Percentiles rank a stretch among this genome's conserved stretches.
These are phyloP conservation scores for Leucosporidium yakuticum DNA, from an alignment of 768 basidiomycete species.

Conservation along the genomic window DNA sequence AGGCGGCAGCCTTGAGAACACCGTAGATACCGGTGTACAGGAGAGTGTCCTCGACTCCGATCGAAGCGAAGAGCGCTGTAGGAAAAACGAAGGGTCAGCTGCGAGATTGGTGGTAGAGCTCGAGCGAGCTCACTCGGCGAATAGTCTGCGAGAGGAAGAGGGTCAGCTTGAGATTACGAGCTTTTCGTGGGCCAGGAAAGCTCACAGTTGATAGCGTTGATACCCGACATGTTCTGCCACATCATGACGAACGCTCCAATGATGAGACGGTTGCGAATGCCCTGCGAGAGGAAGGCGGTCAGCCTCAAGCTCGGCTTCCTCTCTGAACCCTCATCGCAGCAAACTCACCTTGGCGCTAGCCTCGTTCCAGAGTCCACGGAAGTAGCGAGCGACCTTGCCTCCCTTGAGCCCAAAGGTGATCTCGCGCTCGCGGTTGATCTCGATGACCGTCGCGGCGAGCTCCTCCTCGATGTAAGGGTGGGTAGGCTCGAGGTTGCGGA, in stretches of 20 bases:
- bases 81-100: too few species aligned
- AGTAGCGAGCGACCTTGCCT: constrained; percentile 5
- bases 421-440: constrained; percentile 21
- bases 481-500: constrained; percentile 38
- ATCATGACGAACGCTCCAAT: constrained; percentile 32
- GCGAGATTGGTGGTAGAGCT: too few species aligned
- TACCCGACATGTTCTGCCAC: constrained; percentile 49
- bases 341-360: constrained; percentile 21
- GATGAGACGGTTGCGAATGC: background rate
- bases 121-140: too few species aligned
- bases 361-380: constrained; percentile 14
- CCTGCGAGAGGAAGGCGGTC: background rate
- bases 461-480: constrained; percentile 20
- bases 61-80: constrained; percentile 46
- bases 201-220: constrained; percentile 40
- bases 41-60: constrained; percentile 46
- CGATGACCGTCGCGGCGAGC: constrained; percentile 13
- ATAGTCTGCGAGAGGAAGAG: constrained; percentile 24
- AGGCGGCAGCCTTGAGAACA: constrained; percentile 44
- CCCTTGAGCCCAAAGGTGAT: background rate
- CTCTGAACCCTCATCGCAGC: background rate
- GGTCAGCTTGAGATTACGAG: background rate
- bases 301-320: background rate
- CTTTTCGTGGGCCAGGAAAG: constrained; percentile 38
- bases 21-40: constrained; percentile 53